Conservation (phyloP, 2,329 filamentous ascomycete genomes). For the Cladosporium halotolerans region DNA sequence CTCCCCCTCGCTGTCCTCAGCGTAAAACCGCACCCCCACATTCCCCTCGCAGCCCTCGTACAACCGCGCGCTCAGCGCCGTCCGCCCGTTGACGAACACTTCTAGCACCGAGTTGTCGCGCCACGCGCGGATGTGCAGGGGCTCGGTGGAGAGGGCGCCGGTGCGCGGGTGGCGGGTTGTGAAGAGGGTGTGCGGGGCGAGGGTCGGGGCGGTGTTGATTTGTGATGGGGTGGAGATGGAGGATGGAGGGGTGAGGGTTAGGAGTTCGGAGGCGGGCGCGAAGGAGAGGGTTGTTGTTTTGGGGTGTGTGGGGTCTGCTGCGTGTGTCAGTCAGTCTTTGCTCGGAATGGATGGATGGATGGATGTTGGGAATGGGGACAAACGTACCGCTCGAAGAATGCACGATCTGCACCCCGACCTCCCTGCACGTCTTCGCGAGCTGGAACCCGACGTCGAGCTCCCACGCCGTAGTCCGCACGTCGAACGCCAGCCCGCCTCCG, state of each 20-base stretch:
- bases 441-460: slow-evolving; percentile 21
- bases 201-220: slow-evolving; percentile 21
- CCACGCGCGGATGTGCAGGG: slow-evolving; percentile 37
- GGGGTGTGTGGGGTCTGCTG: slow-evolving; percentile 19
- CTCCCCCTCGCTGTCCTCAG: slow-evolving; percentile 10
- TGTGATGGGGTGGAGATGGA: slow-evolving; percentile 31
- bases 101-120: slow-evolving; percentile 41
- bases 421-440: slow-evolving; percentile 17
- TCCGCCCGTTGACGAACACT: slow-evolving; percentile 41
- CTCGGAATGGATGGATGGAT: not conserved
- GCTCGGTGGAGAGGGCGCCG: slow-evolving; percentile 18
- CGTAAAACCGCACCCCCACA: slow-evolving; percentile 21
- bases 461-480: slow-evolving; percentile 17
- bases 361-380: too few species aligned
- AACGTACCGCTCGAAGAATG: slow-evolving; percentile 20
- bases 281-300: slow-evolving; percentile 37
- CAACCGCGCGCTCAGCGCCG: slow-evolving; percentile 34
- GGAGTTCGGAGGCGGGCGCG: slow-evolving; percentile 33
- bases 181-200: slow-evolving; percentile 45
- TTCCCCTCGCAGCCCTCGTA: slow-evolving; percentile 21
- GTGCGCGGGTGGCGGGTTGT: slow-evolving; percentile 18
- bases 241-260: slow-evolving; percentile 33
- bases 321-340: not conserved
- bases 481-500: slow-evolving; percentile 9
- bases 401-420: slow-evolving; percentile 20